Conservation (phyloP, 2,329 filamentous ascomycete genomes). For the Xylariaceae sp. region DNA sequence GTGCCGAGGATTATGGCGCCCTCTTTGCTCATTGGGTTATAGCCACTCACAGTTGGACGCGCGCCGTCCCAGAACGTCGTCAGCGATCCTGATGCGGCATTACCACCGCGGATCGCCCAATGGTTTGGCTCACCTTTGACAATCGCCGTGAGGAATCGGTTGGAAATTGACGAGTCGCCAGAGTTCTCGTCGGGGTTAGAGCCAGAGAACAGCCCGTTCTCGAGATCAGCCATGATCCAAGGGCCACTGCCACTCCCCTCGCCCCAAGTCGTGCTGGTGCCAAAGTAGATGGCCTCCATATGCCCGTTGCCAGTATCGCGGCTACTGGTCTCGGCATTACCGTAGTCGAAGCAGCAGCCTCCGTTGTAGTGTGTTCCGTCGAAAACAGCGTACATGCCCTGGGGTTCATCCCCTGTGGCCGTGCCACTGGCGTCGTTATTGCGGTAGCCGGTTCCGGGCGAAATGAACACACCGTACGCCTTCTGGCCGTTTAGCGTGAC, state of each 20-base stretch:
- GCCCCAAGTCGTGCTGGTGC: conserved; percentile 52
- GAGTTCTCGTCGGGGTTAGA: conserved; percentile 42
- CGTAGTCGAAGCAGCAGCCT: conserved; percentile 55
- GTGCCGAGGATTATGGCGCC: conserved; percentile 63
- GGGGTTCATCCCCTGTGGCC: conserved; percentile 50
- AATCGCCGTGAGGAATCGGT: conserved; percentile 53
- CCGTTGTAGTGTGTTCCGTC: conserved; percentile 58
- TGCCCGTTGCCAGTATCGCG: conserved; percentile 57
- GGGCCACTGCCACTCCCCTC: conserved; percentile 55
- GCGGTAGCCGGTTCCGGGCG: conserved; percentile 60
- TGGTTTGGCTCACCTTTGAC: conserved; percentile 53
- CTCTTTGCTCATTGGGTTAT: conserved; percentile 62
- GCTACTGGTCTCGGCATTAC: conserved; percentile 52
- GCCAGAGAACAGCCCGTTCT: conserved; percentile 63
- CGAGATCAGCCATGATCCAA: conserved; percentile 67
- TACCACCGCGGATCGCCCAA: conserved; percentile 58
- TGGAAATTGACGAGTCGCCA: conserved; percentile 48
- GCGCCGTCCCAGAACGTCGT: conserved; percentile 56
- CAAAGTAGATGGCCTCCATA: conserved; percentile 68
- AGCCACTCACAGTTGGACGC: conserved; percentile 47
- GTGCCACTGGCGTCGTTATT: conserved; percentile 51
- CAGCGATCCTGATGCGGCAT: conserved; percentile 51
- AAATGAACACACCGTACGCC: conserved; percentile 60
- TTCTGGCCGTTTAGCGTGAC: conserved; percentile 58
- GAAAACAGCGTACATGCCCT: conserved; percentile 59